Evolutionary conservation across 2,329 filamentous ascomycete genomes (phyloP), one percentile per base, ranked within the genome.

Genomic region (Pseudogymnoascus sp.): DNA sequence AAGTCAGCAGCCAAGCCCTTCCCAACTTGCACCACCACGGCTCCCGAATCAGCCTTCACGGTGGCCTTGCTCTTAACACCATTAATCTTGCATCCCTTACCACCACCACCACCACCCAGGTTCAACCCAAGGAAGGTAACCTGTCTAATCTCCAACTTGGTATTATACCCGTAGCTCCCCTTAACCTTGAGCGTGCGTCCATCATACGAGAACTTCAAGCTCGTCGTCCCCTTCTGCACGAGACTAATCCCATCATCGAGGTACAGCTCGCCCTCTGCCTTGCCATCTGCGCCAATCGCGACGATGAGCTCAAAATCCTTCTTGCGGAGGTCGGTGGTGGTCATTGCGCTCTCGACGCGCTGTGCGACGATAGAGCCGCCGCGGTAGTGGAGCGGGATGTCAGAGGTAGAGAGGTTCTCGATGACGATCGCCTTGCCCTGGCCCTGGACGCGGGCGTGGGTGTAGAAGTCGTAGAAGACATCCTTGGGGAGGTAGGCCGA

Each of bases 241-340:
- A 92, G 68, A 27, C 81, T 85, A 63, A 86, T 84, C 7, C 90
- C 90, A 64, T 95, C 90, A 67, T 94, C 90, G 4, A 94, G 75
- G 71, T 92, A 94, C 62, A 94, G 76, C 60, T 79, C 77, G 0
- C 90, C 90, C 1, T 70, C 72, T 0, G 90, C 90, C 5, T 76
- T 82, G 2, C 87, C 88, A 60, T 87, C 76, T 0, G 71, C 69
- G 5, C 81, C 84, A 0, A 88, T 80, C 0, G 89, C 87, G 48
- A 95, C 80, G 36, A 93, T 69, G 59, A 95, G 76, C 70, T 87
- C 81, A 75, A 93, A 93, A 66, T 85, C 78, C 67, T 88, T 78
- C 66, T 82, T 79, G 42, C 87, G 79, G 37, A 89, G 75, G 45
- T 81, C 81, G 0, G 79, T 80, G 0, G 87, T 90, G 0, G 87